These are phyloP conservation scores for Colletotrichum sp. DNA, from an alignment of 2,329 filamentous ascomycete species.

Conservation along the genomic window DNA sequence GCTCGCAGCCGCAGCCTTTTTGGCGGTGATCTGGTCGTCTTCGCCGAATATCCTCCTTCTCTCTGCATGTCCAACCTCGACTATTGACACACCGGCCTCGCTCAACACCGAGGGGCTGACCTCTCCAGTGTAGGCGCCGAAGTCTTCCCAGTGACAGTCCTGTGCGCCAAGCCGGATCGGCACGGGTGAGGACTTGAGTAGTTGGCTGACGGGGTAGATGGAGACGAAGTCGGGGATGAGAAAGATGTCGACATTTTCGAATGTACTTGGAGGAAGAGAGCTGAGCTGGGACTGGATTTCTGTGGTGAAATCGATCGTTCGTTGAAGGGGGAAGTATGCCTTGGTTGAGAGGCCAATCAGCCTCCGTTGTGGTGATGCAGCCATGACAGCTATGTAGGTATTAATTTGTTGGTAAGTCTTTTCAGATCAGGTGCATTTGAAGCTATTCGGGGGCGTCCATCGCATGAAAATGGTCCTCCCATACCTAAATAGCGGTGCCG, in stretches of 20 bases:
- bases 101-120: slow-evolving; percentile 71
- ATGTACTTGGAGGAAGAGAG: slow-evolving; percentile 32
- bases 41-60: slow-evolving; percentile 74
- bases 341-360: slow-evolving; percentile 78
- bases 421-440: background rate
- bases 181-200: slow-evolving; percentile 52
- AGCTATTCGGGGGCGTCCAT: background rate
- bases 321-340: slow-evolving; percentile 76
- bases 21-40: slow-evolving; percentile 69
- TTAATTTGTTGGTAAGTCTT: background rate
- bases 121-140: slow-evolving; percentile 79
- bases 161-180: slow-evolving; percentile 69
- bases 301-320: slow-evolving; percentile 62
- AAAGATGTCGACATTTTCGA: slow-evolving; percentile 65
- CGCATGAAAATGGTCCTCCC: background rate
- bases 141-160: slow-evolving; percentile 72
- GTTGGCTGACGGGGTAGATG: slow-evolving; percentile 55
- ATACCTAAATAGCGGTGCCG: background rate
- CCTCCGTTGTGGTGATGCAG: slow-evolving; percentile 45
- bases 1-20: slow-evolving; percentile 71
- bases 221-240: slow-evolving; percentile 80
- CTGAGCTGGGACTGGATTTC: slow-evolving; percentile 51
- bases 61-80: slow-evolving; percentile 84
- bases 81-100: slow-evolving; percentile 71
- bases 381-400: background rate